Conservation (phyloP, 2,329 filamentous ascomycete species). For the Trichoderma atrobrunneum region DNA sequence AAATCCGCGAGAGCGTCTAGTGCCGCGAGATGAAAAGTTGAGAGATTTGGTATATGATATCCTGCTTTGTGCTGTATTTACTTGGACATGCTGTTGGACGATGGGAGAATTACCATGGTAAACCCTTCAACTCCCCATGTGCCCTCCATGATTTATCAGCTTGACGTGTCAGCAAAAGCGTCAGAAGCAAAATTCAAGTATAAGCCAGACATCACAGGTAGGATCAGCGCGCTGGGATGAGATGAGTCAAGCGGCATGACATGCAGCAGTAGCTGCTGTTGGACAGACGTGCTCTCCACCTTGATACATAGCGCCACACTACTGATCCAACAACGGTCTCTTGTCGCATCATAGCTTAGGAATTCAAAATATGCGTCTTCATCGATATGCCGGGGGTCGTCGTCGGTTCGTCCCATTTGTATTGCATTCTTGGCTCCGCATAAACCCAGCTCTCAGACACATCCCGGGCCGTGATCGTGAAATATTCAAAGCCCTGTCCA, state of each 20-base stretch:
- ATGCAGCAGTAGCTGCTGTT: conserved; percentile 12
- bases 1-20: conserved; percentile 40
- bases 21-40: background rate
- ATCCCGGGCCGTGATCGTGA: background rate
- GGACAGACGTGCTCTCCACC: conserved; percentile 8
- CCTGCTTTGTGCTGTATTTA: background rate
- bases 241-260: conserved; percentile 13
- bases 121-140: background rate
- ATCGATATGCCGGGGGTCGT: background rate
- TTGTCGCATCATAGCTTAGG: background rate
- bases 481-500: too few relatives aligned
- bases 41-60: background rate
- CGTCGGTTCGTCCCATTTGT: background rate
- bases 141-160: background rate
- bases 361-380: background rate
- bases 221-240: background rate
- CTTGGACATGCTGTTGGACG: background rate
- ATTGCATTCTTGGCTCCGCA: background rate
- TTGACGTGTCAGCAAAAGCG: background rate
- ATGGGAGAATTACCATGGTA: background rate
- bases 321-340: background rate
- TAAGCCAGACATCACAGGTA: background rate
- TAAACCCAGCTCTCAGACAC: background rate
- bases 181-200: background rate
- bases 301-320: conserved; percentile 12